phyloP scores from a whole-genome alignment of 2,329 filamentous ascomycete genomes.

The Sporothrix phasma region DNA sequence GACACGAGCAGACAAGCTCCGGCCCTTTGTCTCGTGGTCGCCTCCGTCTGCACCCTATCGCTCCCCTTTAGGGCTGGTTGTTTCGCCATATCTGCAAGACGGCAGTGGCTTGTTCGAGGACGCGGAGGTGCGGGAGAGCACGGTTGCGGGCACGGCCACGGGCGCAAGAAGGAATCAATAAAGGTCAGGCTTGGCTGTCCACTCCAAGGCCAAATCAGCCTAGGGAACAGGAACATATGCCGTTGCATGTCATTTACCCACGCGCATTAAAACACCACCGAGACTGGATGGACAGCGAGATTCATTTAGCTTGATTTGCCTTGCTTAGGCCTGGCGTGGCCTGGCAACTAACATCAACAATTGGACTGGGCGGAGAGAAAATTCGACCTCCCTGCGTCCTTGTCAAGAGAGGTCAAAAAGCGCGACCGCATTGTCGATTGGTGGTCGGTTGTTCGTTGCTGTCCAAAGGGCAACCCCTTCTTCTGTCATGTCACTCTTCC shows the following conservation, averaged over 20 bases:
- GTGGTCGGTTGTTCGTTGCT: background rate
- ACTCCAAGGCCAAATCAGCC: background rate
- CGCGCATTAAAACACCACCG: too few relatives aligned
- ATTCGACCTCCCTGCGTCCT: background rate
- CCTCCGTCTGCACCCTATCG: background rate
- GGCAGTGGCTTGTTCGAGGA: background rate
- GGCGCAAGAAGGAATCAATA: background rate
- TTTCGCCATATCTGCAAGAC: slow-evolving; percentile 6
- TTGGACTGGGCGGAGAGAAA: background rate
- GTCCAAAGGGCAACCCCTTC: too few relatives aligned
- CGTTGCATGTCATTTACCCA: background rate
- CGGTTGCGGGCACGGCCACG: slow-evolving; percentile 1
- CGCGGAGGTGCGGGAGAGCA: slow-evolving; percentile 6
- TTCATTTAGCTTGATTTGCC: too few relatives aligned
- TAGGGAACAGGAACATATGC: background rate
- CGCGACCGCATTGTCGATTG: background rate
- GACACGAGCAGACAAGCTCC: background rate
- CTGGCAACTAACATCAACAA: background rate
- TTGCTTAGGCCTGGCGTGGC: background rate
- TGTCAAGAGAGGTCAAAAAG: background rate
- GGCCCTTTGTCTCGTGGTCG: background rate
- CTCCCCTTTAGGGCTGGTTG: background rate
- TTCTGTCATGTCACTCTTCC: background rate
- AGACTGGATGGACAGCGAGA: too few relatives aligned
- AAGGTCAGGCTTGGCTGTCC: background rate